These are phyloP conservation scores for Trifolium dubium DNA, from an alignment of 306 rosid species.

Conservation along the genomic window DNA sequence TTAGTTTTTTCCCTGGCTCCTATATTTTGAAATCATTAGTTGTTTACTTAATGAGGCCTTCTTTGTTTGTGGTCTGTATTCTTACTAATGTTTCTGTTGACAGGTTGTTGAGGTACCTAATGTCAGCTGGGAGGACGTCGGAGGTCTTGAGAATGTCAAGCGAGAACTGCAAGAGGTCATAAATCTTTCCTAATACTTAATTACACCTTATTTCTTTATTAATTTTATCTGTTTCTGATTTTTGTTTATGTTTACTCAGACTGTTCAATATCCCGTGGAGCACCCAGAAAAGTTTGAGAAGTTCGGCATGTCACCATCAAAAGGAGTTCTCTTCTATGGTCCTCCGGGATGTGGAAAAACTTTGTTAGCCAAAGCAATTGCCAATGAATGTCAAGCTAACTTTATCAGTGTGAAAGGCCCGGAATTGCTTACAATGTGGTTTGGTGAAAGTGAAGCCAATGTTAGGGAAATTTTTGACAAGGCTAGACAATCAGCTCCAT, in stretches of 20 bases:
- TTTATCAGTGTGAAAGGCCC: slow-evolving; percentile 66
- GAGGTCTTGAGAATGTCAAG: slow-evolving; percentile 70
- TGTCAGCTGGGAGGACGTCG: slow-evolving; percentile 63
- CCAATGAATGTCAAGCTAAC: slow-evolving; percentile 66
- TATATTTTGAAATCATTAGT: slow-evolving; percentile 4
- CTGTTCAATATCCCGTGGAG: slow-evolving; percentile 70
- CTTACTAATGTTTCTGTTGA: slow-evolving; percentile 27
- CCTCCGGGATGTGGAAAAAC: slow-evolving; percentile 71
- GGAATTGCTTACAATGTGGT: slow-evolving; percentile 66
- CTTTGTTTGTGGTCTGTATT: neutral
- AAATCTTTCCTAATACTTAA: slow-evolving; percentile 10
- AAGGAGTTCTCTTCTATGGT: slow-evolving; percentile 69
- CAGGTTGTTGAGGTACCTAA: slow-evolving; percentile 70
- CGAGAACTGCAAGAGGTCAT: slow-evolving; percentile 64
- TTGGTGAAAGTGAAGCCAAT: slow-evolving; percentile 74
- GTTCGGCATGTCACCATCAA: slow-evolving; percentile 68
- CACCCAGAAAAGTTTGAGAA: slow-evolving; percentile 67
- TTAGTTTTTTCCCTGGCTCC: slow-evolving; percentile 34
- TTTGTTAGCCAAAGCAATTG: slow-evolving; percentile 65
- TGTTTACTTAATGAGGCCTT: neutral
- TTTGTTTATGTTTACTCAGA: slow-evolving; percentile 42
- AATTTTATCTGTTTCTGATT: slow-evolving; percentile 10
- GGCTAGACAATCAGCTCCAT: slow-evolving; percentile 62
- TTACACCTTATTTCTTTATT: slow-evolving; percentile 7
- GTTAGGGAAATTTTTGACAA: slow-evolving; percentile 67